Conservation (phyloP, 2,329 filamentous ascomycete genomes). For the Phyllosticta citriasiana region DNA sequence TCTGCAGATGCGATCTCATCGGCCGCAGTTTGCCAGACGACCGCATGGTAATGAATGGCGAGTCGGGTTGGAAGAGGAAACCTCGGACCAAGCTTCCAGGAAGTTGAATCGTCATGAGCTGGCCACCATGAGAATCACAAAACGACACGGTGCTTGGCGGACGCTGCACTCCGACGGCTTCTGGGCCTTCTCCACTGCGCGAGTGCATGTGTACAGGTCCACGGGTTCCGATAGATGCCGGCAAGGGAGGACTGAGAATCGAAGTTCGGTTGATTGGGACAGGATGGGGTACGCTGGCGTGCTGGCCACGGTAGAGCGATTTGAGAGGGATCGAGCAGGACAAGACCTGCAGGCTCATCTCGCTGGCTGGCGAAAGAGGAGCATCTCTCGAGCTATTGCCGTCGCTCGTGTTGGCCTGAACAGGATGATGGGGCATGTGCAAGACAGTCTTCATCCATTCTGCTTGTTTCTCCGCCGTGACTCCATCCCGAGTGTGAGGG, state of each 20-base stretch:
- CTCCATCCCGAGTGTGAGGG: neutral
- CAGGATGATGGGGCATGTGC: conserved; percentile 28
- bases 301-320: conserved; percentile 26
- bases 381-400: conserved; percentile 21
- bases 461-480: neutral
- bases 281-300: conserved; percentile 29
- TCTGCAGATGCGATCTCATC: conserved; percentile 22
- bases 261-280: conserved; percentile 14
- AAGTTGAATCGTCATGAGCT: conserved; percentile 38
- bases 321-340: conserved; percentile 50
- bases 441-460: conserved; percentile 18
- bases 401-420: conserved; percentile 23
- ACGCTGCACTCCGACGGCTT: conserved; percentile 65
- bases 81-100: conserved; percentile 81
- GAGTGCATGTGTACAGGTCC: conserved; percentile 47
- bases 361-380: conserved; percentile 36
- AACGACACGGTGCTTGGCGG: neutral
- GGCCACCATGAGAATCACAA: neutral
- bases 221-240: neutral
- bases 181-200: conserved; percentile 77
- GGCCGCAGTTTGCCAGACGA: conserved; percentile 19
- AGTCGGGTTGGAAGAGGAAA: conserved; percentile 69
- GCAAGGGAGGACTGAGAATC: neutral
- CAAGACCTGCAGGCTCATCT: conserved; percentile 45
- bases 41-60: conserved; percentile 61